Base-by-base conservation (phyloP, 2,329 filamentous ascomycete species). In the Ophiostoma himal-ulmi region DNA sequence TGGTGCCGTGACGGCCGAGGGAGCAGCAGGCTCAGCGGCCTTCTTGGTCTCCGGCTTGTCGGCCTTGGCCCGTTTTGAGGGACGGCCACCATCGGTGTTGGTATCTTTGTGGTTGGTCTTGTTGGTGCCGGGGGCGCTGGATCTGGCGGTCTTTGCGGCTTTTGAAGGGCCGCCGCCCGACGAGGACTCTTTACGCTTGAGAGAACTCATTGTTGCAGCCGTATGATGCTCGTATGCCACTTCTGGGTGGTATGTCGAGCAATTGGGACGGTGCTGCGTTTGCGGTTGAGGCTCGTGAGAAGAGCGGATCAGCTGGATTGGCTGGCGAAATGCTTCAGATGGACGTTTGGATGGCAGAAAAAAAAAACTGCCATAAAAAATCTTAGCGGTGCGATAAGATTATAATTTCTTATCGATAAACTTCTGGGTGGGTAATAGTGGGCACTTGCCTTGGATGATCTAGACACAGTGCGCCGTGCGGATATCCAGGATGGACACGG, bases 101-200 rank as follows among this genome's bases (percentile, higher is more conserved):
- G 54, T 48, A 5, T 71, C 39, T 65, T 70, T 68, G 44, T 60
- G 30, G 48, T 60, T 68, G 22, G 13, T 68, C 4, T 39, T 68
- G 26, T 48, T 65, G 30, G 44, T 37, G 22, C 68, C 69, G 37
- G 69, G 30, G 30, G 30, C 30, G 30, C 30, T 30, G 30, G 30
- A 30, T 30, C 30, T 30, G 30, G 30, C 30, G 30, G 4, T 8
- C 44, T 71, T 72, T 10, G 68, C 52, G 5, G 72, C 20, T 64
- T 71, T 72, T 4, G 66, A 60, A 11, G 71, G 57, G 13, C 44
- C 66, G 44, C 65, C 54, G 54, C 67, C 69, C 13, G 72, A 14
- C 6, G 73, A 69, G 10, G 72, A 64, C 64, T 73, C 73, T 70
- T 74, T 74, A 37, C 73, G 60, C 66, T 74, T 74, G n/a, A 74